Conservation (phyloP, 805 yeast genomes). For the Cyberlindnera samutprakarnensis region DNA sequence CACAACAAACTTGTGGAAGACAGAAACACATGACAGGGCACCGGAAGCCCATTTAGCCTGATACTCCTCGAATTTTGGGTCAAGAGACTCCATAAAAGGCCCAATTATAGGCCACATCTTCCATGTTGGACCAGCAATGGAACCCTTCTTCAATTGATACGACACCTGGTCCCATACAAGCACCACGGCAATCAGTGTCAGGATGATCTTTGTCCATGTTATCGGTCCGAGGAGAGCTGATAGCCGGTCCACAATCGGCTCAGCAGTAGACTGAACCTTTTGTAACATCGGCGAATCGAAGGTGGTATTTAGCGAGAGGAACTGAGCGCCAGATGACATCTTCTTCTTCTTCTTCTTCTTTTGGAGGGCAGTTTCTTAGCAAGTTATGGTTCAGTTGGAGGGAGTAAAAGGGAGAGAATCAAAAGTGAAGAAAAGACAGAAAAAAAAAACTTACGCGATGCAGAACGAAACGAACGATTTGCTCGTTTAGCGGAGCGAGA, state of each 20-base stretch:
- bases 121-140: constrained; percentile 82
- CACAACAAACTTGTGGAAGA: constrained; percentile 95
- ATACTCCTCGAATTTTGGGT: constrained; percentile 94
- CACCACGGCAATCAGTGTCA: constrained; percentile 39
- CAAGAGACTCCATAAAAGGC: constrained; percentile 87
- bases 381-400: too few species aligned
- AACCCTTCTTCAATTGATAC: constrained; percentile 76
- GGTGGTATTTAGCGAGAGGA: constrained; percentile 12
- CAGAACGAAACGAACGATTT: too few species aligned
- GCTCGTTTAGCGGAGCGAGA: too few species aligned
- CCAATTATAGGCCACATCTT: constrained; percentile 96
- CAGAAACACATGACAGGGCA: constrained; percentile 91
- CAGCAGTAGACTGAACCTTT: constrained; percentile 4
- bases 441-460: too few species aligned
- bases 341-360: too few species aligned
- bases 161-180: constrained; percentile 67
- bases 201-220: constrained; percentile 47
- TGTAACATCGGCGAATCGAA: constrained; percentile 10
- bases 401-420: too few species aligned
- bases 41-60: constrained; percentile 92
- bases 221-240: constrained; percentile 15
- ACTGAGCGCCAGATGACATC: too few species aligned
- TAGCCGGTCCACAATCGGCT: constrained; percentile 1
- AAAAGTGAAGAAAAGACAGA: too few species aligned
- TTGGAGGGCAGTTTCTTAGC: too few species aligned